Base-by-base conservation (phyloP, 495 filamentous ascomycete species). In the Lepraria neglecta region DNA sequence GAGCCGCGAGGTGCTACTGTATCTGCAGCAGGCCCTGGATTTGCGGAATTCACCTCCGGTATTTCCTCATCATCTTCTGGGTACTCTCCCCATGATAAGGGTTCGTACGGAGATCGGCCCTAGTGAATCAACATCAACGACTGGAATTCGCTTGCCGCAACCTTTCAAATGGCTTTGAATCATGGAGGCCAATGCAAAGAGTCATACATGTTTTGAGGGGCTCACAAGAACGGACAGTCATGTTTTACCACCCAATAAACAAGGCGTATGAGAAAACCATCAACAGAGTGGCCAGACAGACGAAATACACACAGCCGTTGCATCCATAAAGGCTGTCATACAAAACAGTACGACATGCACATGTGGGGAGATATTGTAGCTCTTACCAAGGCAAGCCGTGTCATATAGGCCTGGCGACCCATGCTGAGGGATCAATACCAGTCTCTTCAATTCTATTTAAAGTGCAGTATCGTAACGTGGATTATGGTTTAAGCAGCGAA, bases 81-180 rank as follows among this genome's bases (percentile, higher is more conserved):
- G n/a, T 4, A 42, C n/a, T 46, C 24, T 47, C 52, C 35, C 12
- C 52, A 30, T 48, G 57, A 30, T 3, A 85, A 82, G 55, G 82
- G 76, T 66, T 90, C 86, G 60, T 88, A 90, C 53, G 85, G 86
- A 10, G 86, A 89, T 15, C 87, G 81, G 60, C 87, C 87, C 87
- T 60, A 42, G n/a, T 6, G 21, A 12, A 3, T 19, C 6, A 40
- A 17, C 21, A 42, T 60, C 30, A 60, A 51, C 30, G 53, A 45
- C 31, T 21, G 30, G 65, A 75, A 28, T 64, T 40, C 67, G 52
- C 38, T 43, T 10, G 51, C 21, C 38, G 28, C 54, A 42, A 58
- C 11, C 31, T 27, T 12, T n/a, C 3, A 30, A 3, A 7, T 21
- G 3, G 17, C 28, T 15, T 7, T 24, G 52, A 50, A 47, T 10